A percentile compares a stretch with the other conserved stretches of the same genome.
phyloP scores from a whole-genome alignment of 768 basidiomycete species.

The Russula abietina region DNA sequence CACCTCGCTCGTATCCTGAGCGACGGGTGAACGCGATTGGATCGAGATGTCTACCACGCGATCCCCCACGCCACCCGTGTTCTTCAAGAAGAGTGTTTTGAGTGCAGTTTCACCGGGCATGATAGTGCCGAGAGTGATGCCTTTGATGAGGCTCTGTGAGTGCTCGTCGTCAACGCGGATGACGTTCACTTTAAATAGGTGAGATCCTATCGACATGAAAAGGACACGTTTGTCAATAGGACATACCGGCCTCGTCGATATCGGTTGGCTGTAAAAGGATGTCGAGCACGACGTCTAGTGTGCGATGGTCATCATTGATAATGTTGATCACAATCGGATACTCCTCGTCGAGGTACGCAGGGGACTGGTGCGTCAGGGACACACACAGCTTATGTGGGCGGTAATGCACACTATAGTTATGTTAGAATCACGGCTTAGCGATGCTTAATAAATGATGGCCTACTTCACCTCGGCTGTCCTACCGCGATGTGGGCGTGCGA shows the following conservation, averaged over 20 bases:
- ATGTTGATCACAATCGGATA: slow-evolving; percentile 70
- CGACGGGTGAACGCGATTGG: slow-evolving; percentile 44
- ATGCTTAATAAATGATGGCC: slow-evolving; percentile 22
- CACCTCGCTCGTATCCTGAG: slow-evolving; percentile 46
- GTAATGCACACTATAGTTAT: slow-evolving; percentile 48
- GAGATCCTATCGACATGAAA: not conserved
- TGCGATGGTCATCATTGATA: slow-evolving; percentile 62
- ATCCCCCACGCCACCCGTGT: slow-evolving; percentile 58
- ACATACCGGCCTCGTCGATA: slow-evolving; percentile 62
- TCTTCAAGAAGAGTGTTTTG: slow-evolving; percentile 61
- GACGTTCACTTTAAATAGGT: slow-evolving; percentile 42
- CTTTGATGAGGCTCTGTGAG: slow-evolving; percentile 72
- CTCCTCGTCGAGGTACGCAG: slow-evolving; percentile 76
- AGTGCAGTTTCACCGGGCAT: slow-evolving; percentile 48
- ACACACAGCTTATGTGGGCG: slow-evolving; percentile 55
- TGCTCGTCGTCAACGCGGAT: slow-evolving; percentile 56
- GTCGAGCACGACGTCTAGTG: slow-evolving; percentile 64
- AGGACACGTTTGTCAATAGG: not conserved
- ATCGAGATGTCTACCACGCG: slow-evolving; percentile 78
- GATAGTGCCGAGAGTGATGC: slow-evolving; percentile 59
- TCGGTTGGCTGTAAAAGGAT: slow-evolving; percentile 77
- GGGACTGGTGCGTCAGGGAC: slow-evolving; percentile 50
- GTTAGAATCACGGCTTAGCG: slow-evolving; percentile 14
- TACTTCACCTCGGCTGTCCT: slow-evolving; percentile 45
- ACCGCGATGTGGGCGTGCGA: slow-evolving; percentile 46